phyloP scores from a whole-genome alignment of 176 grass and related monocot species.

The Tillandsia fasciculata region DNA sequence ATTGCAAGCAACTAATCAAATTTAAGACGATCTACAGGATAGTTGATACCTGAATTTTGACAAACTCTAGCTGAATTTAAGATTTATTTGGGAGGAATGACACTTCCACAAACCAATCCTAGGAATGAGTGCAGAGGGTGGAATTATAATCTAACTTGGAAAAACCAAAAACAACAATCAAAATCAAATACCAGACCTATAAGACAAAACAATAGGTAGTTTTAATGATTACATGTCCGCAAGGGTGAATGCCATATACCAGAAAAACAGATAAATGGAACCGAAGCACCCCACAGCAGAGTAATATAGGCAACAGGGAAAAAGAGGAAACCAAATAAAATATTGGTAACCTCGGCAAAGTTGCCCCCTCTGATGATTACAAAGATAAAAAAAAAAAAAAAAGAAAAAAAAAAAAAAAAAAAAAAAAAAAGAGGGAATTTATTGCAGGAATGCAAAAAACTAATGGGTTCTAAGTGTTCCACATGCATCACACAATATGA shows the following conservation, averaged over 20 bases:
- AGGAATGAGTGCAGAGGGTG: neutral
- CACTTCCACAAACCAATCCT: too few relatives aligned
- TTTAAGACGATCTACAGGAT: too few relatives aligned
- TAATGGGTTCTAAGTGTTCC: too few relatives aligned
- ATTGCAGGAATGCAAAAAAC: too few relatives aligned
- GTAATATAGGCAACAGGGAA: slow-evolving; percentile 71
- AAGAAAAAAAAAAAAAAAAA: too few relatives aligned
- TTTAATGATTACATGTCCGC: slow-evolving; percentile 17
- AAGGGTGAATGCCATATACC: slow-evolving; percentile 16
- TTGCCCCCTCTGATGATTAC: slow-evolving; percentile 19
- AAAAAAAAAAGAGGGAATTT: too few relatives aligned
- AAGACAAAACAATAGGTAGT: neutral
- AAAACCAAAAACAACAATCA: neutral
- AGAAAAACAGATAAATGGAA: slow-evolving; percentile 5
- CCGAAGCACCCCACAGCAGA: slow-evolving; percentile 2
- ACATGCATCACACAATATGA: too few relatives aligned
- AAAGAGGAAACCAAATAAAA: slow-evolving; percentile 58
- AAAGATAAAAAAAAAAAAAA: too few relatives aligned
- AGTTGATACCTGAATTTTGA: too few relatives aligned
- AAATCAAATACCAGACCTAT: neutral
- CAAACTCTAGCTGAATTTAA: too few relatives aligned
- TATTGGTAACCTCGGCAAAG: slow-evolving; percentile 61
- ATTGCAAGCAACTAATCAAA: too few relatives aligned
- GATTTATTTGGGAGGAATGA: too few relatives aligned
- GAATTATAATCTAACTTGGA: neutral